Evolutionary conservation across 139 green algal genomes (phyloP), one percentile per base, ranked within the genome.

Genomic region (Micractinium conductrix): DNA sequence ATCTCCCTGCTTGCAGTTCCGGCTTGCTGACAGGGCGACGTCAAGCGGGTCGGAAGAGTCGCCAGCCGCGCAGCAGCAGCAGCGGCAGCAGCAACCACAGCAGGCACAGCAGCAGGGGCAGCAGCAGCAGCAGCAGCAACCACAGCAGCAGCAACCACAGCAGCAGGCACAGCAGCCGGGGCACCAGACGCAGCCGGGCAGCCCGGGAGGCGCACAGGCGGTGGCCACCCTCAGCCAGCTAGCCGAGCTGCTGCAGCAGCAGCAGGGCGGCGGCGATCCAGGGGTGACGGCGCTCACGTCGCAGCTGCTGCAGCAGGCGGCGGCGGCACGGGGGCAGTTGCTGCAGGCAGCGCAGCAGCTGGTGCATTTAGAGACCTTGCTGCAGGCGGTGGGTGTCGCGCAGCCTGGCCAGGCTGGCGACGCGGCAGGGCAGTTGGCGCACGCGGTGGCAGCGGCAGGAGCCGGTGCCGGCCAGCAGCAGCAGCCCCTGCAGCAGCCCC

Each of bases 321-420:
- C 65, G 9, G 65, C 35, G 14, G 65, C 65, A 6, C 65, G 65
- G 33, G 65, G 65, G 10, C 65, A 72, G 65, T 33, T 72, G 65
- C 65, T 72, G 65, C 65, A 72, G 33, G 65, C 65, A 8, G 65
- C 65, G 9, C 65, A 72, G n/a, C 65, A 72, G 33, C 65, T 72
- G 8, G 65, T 72, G 10, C 65, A 72, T 12, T 19, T 72, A 2
- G 65, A 72, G 65, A 22, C 35, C 14, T 33, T 72, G 33, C 33
- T 72, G 65, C 65, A 72, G 35, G 65, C n/a, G 12, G 65, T 72
- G 65, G 43, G 28, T 38, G n/a, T 19, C 53, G 53, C 19, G 53
- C 19, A 19, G 53, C 6, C 65, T 10, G 33, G 65, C 28, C 33
- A 44, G 9, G n/a, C 65, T 6, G 35, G 33, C 33, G 33, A 4